These are phyloP conservation scores for Discostella pseudostelligera DNA, from an alignment of 108 stramenopile species.

Conservation along the genomic window DNA sequence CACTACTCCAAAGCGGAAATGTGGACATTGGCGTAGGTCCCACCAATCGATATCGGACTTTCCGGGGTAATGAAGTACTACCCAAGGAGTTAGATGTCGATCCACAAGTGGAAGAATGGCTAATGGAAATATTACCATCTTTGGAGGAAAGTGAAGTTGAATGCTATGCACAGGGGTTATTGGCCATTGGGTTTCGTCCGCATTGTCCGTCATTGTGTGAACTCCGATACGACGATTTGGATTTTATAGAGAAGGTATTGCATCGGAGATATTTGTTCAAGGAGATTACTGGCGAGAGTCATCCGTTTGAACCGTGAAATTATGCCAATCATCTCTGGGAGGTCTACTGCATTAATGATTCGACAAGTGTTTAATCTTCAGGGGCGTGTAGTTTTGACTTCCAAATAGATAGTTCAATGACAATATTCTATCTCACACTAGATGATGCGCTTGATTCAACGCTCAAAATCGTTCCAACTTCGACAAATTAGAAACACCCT, in stretches of 20 bases:
- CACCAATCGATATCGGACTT: conserved; percentile 18
- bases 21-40: conserved; percentile 31
- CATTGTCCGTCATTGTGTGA: conserved; percentile 2
- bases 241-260: conserved; percentile 3
- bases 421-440: too few relatives aligned
- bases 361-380: too few relatives aligned
- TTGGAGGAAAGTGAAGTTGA: conserved; percentile 5
- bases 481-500: too few relatives aligned
- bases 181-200: not conserved
- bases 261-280: conserved; percentile 5
- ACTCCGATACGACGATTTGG: conserved; percentile 5
- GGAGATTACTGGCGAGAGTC: conserved; percentile 6
- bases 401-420: too few relatives aligned
- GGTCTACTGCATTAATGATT: too few relatives aligned
- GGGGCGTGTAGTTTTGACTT: too few relatives aligned
- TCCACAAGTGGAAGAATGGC: not conserved
- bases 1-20: conserved; percentile 26
- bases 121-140: not conserved
- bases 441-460: too few relatives aligned
- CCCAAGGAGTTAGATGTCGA: not conserved
- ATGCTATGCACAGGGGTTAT: not conserved
- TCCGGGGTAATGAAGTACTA: conserved; percentile 36
- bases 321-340: too few relatives aligned
- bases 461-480: too few relatives aligned
- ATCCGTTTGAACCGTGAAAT: conserved; percentile 10